These are phyloP conservation scores for Pseudocercospora pini-densiflorae DNA, from an alignment of 2,329 filamentous ascomycete species.

Conservation along the genomic window DNA sequence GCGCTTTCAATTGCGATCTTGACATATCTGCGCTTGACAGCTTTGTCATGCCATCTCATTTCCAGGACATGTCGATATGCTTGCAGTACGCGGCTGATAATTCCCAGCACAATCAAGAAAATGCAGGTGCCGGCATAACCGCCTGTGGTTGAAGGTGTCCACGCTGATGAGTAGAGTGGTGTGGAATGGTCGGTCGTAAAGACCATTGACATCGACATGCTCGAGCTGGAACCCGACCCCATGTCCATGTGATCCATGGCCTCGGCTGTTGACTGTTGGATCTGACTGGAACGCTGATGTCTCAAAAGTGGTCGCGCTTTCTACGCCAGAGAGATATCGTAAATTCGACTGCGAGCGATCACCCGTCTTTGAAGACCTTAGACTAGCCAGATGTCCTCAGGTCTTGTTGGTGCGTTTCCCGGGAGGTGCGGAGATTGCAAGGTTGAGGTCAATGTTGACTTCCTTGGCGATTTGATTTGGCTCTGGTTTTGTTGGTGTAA, in stretches of 20 bases:
- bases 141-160: constrained; percentile 73
- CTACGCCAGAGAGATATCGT: not conserved
- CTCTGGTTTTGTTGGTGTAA: not conserved
- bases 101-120: constrained; percentile 79
- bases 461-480: not conserved
- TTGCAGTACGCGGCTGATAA: constrained; percentile 70
- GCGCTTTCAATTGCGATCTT: constrained; percentile 65
- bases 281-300: not conserved
- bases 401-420: not conserved
- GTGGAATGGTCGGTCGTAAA: constrained; percentile 70
- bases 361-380: not conserved
- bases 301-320: not conserved
- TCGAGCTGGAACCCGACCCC: constrained; percentile 15
- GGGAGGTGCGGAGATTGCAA: constrained; percentile 4
- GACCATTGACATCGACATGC: constrained; percentile 56
- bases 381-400: not conserved
- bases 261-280: not conserved
- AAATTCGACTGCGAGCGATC: not conserved
- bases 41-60: constrained; percentile 71
- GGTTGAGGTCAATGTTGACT: not conserved
- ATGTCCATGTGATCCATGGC: constrained; percentile 21
- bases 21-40: constrained; percentile 77
- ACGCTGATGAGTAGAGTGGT: constrained; percentile 68
- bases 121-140: constrained; percentile 89
- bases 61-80: constrained; percentile 67